Percentiles rank a stretch among this genome's conserved stretches.
Evolutionary conservation across 257 asterid genomes (phyloP).

Genomic region (Dorcoceras hygrometricum): DNA sequence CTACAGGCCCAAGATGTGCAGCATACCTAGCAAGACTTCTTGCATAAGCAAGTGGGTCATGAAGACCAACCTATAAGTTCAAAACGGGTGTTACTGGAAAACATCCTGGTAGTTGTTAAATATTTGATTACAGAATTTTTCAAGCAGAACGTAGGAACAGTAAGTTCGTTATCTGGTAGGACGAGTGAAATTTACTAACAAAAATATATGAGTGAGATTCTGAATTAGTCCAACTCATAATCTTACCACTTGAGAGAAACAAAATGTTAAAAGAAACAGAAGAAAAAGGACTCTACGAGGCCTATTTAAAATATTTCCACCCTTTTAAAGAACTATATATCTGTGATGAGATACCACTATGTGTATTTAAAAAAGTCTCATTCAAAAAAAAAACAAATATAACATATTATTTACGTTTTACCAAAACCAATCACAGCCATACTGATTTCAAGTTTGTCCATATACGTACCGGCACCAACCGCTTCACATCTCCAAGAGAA

Average conservation of each 20-base stretch:
- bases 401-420: no score
- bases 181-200: neutral
- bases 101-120: neutral
- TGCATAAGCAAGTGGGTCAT: conserved; percentile 75
- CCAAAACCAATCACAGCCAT: neutral
- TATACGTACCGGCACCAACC: conserved; percentile 57
- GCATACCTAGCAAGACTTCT: conserved; percentile 85
- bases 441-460: conserved; percentile 8
- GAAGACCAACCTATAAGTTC: conserved; percentile 72
- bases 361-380: neutral
- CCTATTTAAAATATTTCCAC: no score
- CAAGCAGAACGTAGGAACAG: no score
- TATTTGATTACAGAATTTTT: neutral
- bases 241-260: neutral
- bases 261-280: no score
- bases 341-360: neutral
- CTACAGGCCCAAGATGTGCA: conserved; percentile 79
- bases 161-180: neutral
- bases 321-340: neutral
- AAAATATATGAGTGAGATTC: neutral
- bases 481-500: conserved; percentile 50
- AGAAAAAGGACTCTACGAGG: neutral
- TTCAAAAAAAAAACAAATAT: neutral
- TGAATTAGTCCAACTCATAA: neutral
- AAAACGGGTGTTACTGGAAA: conserved; percentile 2